Evolutionary conservation across 225 moss, liverwort and hornwort genomes (phyloP).

Genomic region (Bryum argenteum): DNA sequence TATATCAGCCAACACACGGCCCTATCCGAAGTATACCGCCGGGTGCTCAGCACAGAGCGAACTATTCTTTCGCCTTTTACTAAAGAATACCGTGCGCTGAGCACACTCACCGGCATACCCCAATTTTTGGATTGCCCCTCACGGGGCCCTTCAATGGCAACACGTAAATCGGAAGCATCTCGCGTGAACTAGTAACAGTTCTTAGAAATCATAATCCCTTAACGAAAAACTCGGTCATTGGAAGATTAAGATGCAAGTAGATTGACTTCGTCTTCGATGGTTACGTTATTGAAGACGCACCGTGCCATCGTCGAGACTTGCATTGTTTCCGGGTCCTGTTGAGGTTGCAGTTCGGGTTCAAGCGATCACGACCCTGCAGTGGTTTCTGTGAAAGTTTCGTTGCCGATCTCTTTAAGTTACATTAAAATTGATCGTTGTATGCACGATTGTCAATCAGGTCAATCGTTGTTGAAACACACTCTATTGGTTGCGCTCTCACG

Average conservation of each 20-base stretch:
- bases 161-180: not conserved
- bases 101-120: not conserved
- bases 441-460: not conserved
- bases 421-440: not conserved
- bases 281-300: no score
- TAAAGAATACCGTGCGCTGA: slow-evolving; percentile 42
- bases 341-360: no score
- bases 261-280: no score
- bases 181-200: no score
- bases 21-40: not conserved
- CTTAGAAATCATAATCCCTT: not conserved
- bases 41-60: slow-evolving; percentile 32
- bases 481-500: not conserved
- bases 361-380: no score
- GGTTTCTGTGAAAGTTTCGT: not conserved
- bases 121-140: not conserved
- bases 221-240: no score
- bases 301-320: no score
- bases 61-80: slow-evolving; percentile 55
- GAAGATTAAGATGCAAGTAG: no score
- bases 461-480: not conserved
- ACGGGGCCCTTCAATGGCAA: not conserved
- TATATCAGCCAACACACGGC: no score
- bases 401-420: not conserved
- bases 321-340: no score